A percentile compares a stretch with the other conserved stretches of the same genome.
These are phyloP conservation scores for Gnetum montanum DNA, from an alignment of 75 land plant species.

Conservation along the genomic window DNA sequence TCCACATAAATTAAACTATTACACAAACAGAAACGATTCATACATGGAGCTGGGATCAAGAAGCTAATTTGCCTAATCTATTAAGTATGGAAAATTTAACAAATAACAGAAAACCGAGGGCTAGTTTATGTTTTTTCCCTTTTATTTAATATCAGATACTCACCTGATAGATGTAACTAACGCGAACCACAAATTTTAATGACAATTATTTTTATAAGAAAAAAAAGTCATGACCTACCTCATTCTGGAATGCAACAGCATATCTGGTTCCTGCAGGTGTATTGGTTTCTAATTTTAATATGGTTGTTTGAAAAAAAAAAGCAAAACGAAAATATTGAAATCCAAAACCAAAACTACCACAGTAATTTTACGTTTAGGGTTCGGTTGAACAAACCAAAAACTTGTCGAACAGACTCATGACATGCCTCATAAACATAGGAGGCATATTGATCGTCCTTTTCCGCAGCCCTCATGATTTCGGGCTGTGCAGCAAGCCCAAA, in stretches of 20 bases:
- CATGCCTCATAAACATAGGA: constrained; percentile 80
- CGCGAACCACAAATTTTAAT: too few relatives aligned
- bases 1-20: too few relatives aligned
- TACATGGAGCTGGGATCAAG: too few relatives aligned
- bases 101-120: too few relatives aligned
- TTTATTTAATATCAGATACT: too few relatives aligned
- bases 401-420: constrained; percentile 91
- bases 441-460: constrained; percentile 96
- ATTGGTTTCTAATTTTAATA: neutral
- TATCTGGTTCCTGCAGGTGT: constrained; percentile 76
- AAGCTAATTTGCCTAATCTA: too few relatives aligned
- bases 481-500: constrained; percentile 86
- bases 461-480: constrained; percentile 96
- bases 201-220: too few relatives aligned
- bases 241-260: constrained; percentile 83
- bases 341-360: neutral
- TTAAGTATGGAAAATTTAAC: too few relatives aligned
- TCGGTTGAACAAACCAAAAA: constrained; percentile 62
- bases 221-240: constrained; percentile 46
- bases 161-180: too few relatives aligned
- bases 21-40: too few relatives aligned
- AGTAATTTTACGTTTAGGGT: too few relatives aligned
- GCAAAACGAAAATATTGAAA: constrained; percentile 1
- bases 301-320: neutral
- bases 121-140: too few relatives aligned